phyloP scores from a whole-genome alignment of 2,329 filamentous ascomycete genomes.

The Apiospora koreana region DNA sequence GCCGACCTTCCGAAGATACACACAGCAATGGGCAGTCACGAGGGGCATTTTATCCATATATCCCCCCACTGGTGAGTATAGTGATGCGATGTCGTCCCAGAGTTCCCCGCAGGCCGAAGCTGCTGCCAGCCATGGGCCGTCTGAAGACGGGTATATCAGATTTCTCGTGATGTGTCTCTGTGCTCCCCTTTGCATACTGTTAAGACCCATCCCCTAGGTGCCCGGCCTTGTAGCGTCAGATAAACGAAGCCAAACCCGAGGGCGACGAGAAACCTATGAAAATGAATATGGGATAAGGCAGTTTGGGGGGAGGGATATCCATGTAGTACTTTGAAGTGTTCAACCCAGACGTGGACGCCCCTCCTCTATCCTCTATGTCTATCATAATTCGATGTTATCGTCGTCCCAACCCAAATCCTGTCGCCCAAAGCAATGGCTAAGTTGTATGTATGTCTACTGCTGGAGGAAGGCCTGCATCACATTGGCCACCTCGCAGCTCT shows the following conservation, averaged over 20 bases:
- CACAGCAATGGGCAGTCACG: not conserved
- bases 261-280: too few species aligned
- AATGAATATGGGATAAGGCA: too few species aligned
- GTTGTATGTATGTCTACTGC: not conserved
- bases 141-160: not conserved
- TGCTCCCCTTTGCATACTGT: too few species aligned
- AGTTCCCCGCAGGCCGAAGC: too few species aligned
- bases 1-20: not conserved
- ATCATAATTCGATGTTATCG: not conserved
- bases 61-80: not conserved
- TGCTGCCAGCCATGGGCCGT: not conserved
- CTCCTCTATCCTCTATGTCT: not conserved
- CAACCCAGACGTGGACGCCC: too few species aligned
- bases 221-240: too few species aligned
- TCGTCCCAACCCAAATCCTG: not conserved
- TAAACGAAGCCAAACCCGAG: too few species aligned
- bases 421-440: not conserved
- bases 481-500: slow-evolving; percentile 57
- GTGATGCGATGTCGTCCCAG: not conserved
- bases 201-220: too few species aligned
- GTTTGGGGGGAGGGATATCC: too few species aligned
- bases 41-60: not conserved
- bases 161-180: too few species aligned
- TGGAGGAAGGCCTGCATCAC: slow-evolving; percentile 28
- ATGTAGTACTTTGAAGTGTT: too few species aligned